Base-by-base conservation (phyloP, 305 asterid species). In the Plantago lanceolata region DNA sequence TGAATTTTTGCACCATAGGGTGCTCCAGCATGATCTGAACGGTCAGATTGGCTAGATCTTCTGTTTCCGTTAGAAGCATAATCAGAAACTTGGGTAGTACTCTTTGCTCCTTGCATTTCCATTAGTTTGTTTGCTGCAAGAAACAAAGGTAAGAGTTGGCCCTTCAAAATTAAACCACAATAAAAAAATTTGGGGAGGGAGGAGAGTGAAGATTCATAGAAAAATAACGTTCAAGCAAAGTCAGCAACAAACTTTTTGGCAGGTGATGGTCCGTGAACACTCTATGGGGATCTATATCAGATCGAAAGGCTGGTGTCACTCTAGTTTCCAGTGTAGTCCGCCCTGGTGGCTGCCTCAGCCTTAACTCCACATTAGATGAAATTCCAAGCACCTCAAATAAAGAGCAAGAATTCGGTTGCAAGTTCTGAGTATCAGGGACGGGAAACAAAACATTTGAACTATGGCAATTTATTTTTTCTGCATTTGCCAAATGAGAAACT, bases 261-360 rank as follows among this genome's bases (percentile, higher is more conserved):
- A 54, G 74, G 54, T 67, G 77, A 75, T 71, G 77, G 67, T 82
- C 81, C 52, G 73, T 51, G 64, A 73, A 56, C 57, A 71, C 64
- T 37, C 70, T 62, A 59, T 61, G 63, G 61, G 72, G 61, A 68
- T 55, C 40, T 31, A 33, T 59, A 64, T 69, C 61, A 57, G 76
- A 71, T 44, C 59, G 79, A 63, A 63, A 57, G 64, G 73, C 48
- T 55, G 54, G 72, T 57, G 44, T 57, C 66, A 37, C n/a, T 69
- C 73, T 73, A 68, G 71, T 65, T 66, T 76, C 78, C 63, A 71
- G 64, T 59, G 63, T 60, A 69, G 69, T 74, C 64, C 68, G 76
- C 61, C 72, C 74, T 43, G 83, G 75, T 47, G 78, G 84, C 71
- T 76, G 85, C 70, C 87, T 84, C 60, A 83, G 87, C 68, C 81